Conservation (phyloP, 768 basidiomycete species). For the Chalciporus sphaerocephalus region DNA sequence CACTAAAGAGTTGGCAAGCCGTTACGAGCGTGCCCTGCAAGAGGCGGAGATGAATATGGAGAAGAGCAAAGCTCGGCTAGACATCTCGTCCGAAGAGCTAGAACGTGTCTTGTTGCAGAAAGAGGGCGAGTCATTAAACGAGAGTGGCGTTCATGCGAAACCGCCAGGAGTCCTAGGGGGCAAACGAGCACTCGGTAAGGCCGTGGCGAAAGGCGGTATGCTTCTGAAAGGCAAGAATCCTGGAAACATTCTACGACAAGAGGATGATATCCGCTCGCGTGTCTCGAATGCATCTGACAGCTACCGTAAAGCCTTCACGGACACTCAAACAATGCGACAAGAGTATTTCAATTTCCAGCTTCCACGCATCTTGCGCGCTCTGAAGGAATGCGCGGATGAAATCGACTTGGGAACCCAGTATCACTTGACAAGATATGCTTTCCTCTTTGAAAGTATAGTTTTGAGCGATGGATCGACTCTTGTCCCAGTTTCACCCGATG, state of each 20-base stretch:
- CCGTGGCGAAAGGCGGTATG: conserved; percentile 85
- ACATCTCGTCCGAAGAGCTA: conserved; percentile 87
- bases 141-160: conserved; percentile 65
- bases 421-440: conserved; percentile 91
- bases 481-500: conserved; percentile 65
- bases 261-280: conserved; percentile 86
- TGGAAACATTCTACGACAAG: conserved; percentile 86
- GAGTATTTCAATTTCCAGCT: conserved; percentile 98
- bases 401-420: conserved; percentile 98
- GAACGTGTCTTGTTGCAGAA: conserved; percentile 90
- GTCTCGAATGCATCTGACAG: conserved; percentile 84
- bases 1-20: conserved; percentile 84
- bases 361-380: conserved; percentile 84
- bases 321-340: conserved; percentile 86
- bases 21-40: conserved; percentile 84
- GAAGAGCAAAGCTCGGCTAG: conserved; percentile 83
- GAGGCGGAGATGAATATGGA: conserved; percentile 86
- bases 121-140: conserved; percentile 89
- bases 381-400: conserved; percentile 95
- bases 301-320: conserved; percentile 84
- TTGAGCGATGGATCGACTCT: conserved; percentile 85
- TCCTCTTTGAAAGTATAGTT: conserved; percentile 86
- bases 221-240: conserved; percentile 91
- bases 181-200: conserved; percentile 85
- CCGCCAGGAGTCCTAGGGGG: conserved; percentile 55